A percentile compares a stretch with the other conserved stretches of the same genome.
These are phyloP conservation scores for Fusarium caatingaense DNA, from an alignment of 2,329 filamentous ascomycete genomes.

Conservation along the genomic window DNA sequence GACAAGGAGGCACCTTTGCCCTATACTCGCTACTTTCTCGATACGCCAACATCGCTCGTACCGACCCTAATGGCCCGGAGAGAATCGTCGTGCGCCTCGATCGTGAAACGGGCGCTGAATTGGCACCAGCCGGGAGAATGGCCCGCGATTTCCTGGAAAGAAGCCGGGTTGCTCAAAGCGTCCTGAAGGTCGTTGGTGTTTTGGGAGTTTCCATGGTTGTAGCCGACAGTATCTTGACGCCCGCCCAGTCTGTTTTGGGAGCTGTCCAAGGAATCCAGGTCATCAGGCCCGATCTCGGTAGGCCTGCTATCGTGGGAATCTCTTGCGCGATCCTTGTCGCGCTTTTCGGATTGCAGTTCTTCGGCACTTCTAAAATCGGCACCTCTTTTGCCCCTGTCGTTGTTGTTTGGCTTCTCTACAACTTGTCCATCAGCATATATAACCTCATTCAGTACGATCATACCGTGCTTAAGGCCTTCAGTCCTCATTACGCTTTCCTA, in stretches of 20 bases:
- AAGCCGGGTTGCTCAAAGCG: constrained; percentile 60
- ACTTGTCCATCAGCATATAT: constrained; percentile 72
- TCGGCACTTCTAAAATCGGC: constrained; percentile 71
- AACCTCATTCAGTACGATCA: constrained; percentile 65
- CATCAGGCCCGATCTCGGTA: constrained; percentile 65
- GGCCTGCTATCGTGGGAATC: constrained; percentile 69
- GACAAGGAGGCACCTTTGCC: constrained; percentile 76
- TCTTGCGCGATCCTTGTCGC: constrained; percentile 73
- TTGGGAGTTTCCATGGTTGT: constrained; percentile 76
- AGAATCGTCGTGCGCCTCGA: constrained; percentile 68
- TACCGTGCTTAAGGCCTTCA: constrained; percentile 67
- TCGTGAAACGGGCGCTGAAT: constrained; percentile 66
- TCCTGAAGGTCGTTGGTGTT: constrained; percentile 72
- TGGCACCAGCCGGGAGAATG: constrained; percentile 62
- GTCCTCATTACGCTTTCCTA: constrained; percentile 68
- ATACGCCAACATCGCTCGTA: constrained; percentile 68
- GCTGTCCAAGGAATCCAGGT: constrained; percentile 74
- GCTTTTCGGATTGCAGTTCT: constrained; percentile 72
- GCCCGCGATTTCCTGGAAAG: constrained; percentile 69
- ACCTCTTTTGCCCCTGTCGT: constrained; percentile 73
- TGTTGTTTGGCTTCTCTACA: constrained; percentile 74
- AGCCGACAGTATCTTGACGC: constrained; percentile 73
- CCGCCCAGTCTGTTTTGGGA: constrained; percentile 76
- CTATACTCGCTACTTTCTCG: constrained; percentile 73
- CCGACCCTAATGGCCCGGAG: constrained; percentile 64